A percentile compares a stretch with the other conserved stretches of the same genome.
These are phyloP conservation scores for Boletus sp. DNA, from an alignment of 768 basidiomycete genomes.

Conservation along the genomic window DNA sequence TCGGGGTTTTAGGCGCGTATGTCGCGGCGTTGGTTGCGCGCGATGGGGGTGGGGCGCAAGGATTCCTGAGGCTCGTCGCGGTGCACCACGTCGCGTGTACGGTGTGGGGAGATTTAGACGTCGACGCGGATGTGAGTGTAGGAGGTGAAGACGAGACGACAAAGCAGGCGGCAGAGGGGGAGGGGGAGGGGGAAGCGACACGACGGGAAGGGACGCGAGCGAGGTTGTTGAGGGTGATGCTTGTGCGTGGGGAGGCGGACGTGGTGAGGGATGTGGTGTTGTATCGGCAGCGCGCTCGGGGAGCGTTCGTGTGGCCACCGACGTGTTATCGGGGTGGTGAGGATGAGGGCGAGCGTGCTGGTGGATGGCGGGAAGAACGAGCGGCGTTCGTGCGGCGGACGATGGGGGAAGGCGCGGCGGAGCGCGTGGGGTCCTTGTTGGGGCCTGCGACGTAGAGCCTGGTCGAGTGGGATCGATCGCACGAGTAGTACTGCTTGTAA, in stretches of 20 bases:
- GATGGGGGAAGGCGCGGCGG: conserved; percentile 7
- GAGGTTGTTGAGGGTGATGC: conserved; percentile 50
- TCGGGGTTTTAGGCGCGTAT: conserved; percentile 61
- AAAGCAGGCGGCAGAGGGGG: conserved; percentile 12
- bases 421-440: conserved; percentile 15
- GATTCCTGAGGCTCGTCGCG: conserved; percentile 64
- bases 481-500: not conserved
- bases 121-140: conserved; percentile 28
- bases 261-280: conserved; percentile 50
- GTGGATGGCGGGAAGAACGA: conserved; percentile 16
- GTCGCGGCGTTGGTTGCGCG: conserved; percentile 44
- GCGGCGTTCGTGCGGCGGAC: conserved; percentile 12
- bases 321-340: conserved; percentile 42
- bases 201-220: conserved; percentile 22
- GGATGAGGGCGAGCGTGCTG: not conserved
- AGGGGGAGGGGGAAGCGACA: conserved; percentile 29
- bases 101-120: conserved; percentile 59
- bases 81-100: conserved; percentile 75
- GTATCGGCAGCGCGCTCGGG: conserved; percentile 50
- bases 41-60: conserved; percentile 37
- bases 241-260: conserved; percentile 46
- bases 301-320: conserved; percentile 43
- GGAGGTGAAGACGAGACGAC: conserved; percentile 1
- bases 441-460: not conserved
- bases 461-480: not conserved